Evolutionary conservation across 176 grass and related monocot species (phyloP).

Genomic region (Musa schizocarpa): DNA sequence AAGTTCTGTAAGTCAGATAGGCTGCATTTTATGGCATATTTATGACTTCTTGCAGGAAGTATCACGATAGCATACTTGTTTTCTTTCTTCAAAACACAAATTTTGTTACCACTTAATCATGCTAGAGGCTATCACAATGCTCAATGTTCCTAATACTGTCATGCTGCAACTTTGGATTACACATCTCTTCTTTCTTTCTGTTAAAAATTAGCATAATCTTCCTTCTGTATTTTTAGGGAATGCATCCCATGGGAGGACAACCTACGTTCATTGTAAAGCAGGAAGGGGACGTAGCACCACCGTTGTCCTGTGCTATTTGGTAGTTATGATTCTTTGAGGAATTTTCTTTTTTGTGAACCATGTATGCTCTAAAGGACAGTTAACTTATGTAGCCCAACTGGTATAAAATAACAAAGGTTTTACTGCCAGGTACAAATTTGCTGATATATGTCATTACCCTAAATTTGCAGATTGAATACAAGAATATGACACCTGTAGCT

Average conservation of each 20-base stretch:
- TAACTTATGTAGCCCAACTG: not conserved
- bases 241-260: conserved; percentile 42
- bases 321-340: conserved; percentile 16
- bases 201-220: not conserved
- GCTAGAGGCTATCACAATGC: too few relatives aligned
- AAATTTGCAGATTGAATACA: conserved; percentile 63
- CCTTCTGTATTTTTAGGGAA: conserved; percentile 36
- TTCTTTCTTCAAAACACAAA: not conserved
- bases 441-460: not conserved
- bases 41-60: not conserved
- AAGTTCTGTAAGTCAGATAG: not conserved
- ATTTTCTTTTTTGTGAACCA: not conserved
- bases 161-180: not conserved
- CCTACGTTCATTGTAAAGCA: conserved; percentile 99
- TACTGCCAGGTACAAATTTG: not conserved
- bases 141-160: not conserved
- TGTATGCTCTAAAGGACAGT: not conserved
- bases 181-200: not conserved
- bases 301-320: conserved; percentile 98
- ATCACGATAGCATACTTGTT: not conserved
- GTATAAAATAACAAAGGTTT: not conserved
- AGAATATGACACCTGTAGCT: conserved; percentile 66
- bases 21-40: not conserved
- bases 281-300: conserved; percentile 96
- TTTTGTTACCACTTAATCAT: too few relatives aligned